phyloP scores from a whole-genome alignment of 129 eudicot genomes.

The Centrapalus pauciflorus region DNA sequence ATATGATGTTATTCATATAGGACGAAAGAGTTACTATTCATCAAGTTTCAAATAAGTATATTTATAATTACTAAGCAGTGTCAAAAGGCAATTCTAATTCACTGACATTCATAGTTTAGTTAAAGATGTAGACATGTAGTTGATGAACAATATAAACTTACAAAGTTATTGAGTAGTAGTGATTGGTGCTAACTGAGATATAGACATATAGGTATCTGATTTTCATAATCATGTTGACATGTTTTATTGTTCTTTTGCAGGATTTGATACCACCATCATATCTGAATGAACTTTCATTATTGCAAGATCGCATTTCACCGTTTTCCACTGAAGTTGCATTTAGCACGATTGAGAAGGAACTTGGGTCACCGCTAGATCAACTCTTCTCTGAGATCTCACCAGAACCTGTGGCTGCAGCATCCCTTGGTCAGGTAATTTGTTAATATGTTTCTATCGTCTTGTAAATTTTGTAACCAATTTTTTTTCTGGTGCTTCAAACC shows the following conservation, averaged over 20 bases:
- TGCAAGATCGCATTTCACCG: constrained; percentile 93
- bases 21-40: too few species aligned
- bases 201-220: background rate
- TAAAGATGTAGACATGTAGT: too few species aligned
- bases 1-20: too few species aligned
- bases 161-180: background rate
- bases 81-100: background rate
- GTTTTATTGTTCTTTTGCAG: constrained; percentile 50
- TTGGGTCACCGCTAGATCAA: constrained; percentile 60
- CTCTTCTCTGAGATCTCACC: constrained; percentile 87
- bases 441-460: background rate
- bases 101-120: background rate
- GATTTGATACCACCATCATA: constrained; percentile 91
- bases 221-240: constrained; percentile 6
- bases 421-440: constrained; percentile 85
- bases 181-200: background rate
- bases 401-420: constrained; percentile 98
- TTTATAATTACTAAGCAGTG: background rate
- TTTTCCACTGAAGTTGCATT: constrained; percentile 85
- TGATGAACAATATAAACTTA: too few species aligned
- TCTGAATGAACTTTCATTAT: constrained; percentile 73
- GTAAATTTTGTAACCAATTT: background rate
- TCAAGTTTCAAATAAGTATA: too few species aligned
- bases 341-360: constrained; percentile 81
- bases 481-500: background rate